Evolutionary conservation across 169 alveolate genomes (phyloP).

Genomic region (Pseudocohnilembus persalinus): DNA sequence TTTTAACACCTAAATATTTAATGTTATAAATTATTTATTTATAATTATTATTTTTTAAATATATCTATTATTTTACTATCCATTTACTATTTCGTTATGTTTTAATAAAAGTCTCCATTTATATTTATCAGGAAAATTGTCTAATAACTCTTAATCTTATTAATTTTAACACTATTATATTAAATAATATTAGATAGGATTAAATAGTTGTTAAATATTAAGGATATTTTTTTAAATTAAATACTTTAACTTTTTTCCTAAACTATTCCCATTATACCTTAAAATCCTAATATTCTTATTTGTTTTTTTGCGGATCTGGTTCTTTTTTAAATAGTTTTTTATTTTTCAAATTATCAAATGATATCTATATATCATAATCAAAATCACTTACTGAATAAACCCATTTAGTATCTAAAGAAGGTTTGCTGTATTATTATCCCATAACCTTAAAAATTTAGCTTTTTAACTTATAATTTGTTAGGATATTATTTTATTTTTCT

Average conservation of each 20-base stretch:
- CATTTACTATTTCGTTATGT: not conserved
- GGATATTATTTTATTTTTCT: no score
- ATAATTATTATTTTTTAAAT: no score
- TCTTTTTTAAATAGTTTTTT: not conserved
- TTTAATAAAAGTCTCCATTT: not conserved
- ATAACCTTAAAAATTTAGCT: no score
- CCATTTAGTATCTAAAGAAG: not conserved
- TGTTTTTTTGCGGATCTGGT: not conserved
- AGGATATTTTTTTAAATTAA: no score
- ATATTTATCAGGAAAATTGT: not conserved
- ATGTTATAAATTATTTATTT: no score
- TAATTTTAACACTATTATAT: no score
- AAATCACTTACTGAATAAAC: not conserved
- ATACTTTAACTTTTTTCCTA: not conserved
- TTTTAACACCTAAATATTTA: not conserved
- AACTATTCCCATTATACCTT: not conserved
- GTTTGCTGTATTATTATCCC: no score
- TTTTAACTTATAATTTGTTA: not conserved
- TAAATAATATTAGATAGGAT: no score
- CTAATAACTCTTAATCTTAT: not conserved
- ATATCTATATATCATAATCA: not conserved
- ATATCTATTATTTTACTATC: not conserved
- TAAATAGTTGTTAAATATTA: no score
- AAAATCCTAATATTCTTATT: not conserved
- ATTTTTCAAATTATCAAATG: not conserved